A percentile compares a stretch with the other conserved stretches of the same genome.
Evolutionary conservation across 2,329 filamentous ascomycete genomes (phyloP).

Genomic region (Daldinia sp.): DNA sequence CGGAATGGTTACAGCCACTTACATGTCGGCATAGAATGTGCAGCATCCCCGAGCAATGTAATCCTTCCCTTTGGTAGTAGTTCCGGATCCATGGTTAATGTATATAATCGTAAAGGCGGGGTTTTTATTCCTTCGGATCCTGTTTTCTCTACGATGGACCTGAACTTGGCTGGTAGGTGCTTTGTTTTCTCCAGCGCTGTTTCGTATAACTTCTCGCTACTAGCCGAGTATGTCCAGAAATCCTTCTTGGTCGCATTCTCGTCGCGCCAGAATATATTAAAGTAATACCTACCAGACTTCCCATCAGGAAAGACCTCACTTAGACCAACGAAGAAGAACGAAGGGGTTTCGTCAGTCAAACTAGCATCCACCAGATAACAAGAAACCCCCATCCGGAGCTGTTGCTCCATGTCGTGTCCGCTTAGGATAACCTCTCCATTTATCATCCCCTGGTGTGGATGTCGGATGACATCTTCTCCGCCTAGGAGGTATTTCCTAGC

Average conservation of each 20-base stretch:
- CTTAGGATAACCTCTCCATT: slow-evolving; percentile 47
- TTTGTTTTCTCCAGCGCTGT: slow-evolving; percentile 45
- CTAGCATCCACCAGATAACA: slow-evolving; percentile 47
- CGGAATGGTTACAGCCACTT: slow-evolving; percentile 6
- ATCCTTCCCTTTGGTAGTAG: slow-evolving; percentile 44
- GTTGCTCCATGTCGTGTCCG: slow-evolving; percentile 48
- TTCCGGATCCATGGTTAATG: slow-evolving; percentile 37
- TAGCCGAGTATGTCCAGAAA: slow-evolving; percentile 75
- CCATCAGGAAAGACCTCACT: slow-evolving; percentile 41
- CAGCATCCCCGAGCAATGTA: slow-evolving; percentile 45
- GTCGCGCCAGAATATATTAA: slow-evolving; percentile 45
- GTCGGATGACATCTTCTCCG: slow-evolving; percentile 46
- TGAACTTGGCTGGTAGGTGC: slow-evolving; percentile 38
- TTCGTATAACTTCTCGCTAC: slow-evolving; percentile 67
- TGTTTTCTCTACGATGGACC: slow-evolving; percentile 38
- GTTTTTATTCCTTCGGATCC: slow-evolving; percentile 32
- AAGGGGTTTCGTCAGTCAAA: slow-evolving; percentile 34
- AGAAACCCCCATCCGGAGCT: slow-evolving; percentile 52
- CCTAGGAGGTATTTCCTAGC: slow-evolving; percentile 51
- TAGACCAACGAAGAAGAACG: slow-evolving; percentile 44
- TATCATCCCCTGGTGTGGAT: slow-evolving; percentile 48
- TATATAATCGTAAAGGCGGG: slow-evolving; percentile 36
- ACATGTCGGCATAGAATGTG: slow-evolving; percentile 46
- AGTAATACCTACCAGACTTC: slow-evolving; percentile 44
- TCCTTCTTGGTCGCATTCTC: slow-evolving; percentile 64